phyloP scores from a whole-genome alignment of 129 eudicot genomes.

The Pittosporum tobira region DNA sequence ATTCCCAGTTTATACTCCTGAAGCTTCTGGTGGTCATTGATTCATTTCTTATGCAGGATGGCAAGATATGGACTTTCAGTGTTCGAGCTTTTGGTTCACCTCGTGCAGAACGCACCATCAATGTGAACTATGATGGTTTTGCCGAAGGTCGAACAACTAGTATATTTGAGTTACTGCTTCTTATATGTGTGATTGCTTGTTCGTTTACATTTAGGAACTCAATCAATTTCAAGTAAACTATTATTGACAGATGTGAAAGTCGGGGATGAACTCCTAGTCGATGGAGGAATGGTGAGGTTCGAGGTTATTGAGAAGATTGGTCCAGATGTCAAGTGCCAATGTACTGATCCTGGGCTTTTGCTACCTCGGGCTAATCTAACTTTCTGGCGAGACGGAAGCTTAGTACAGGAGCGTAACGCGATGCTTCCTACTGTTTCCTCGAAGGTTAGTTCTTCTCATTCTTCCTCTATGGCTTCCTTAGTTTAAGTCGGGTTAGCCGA shows the following conservation, averaged over 20 bases:
- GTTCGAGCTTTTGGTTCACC: constrained; percentile 70
- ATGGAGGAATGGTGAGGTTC: constrained; percentile 99
- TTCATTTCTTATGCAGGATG: constrained; percentile 59
- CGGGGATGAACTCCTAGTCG: constrained; percentile 94
- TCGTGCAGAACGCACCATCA: constrained; percentile 69
- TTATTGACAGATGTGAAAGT: constrained; percentile 62
- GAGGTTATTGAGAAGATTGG: constrained; percentile 94
- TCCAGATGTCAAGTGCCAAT: constrained; percentile 88
- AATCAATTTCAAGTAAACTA: not conserved
- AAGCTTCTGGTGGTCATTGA: not conserved
- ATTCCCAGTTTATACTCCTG: not conserved
- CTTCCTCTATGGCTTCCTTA: not conserved
- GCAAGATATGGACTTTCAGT: constrained; percentile 86
- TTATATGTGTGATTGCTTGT: not conserved
- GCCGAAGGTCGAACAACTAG: constrained; percentile 51
- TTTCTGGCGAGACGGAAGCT: constrained; percentile 82
- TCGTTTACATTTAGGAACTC: not conserved
- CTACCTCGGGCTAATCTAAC: constrained; percentile 91
- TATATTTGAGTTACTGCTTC: not conserved
- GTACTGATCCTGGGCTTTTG: constrained; percentile 94
- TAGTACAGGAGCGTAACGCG: constrained; percentile 80
- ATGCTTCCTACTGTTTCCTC: constrained; percentile 95
- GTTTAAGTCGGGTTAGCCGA: constrained; percentile 7
- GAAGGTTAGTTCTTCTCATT: constrained; percentile 42
- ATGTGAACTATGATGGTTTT: constrained; percentile 88